Base-by-base conservation (phyloP, 164 flowering plant genomes). In the Paratinospora sagittata region DNA sequence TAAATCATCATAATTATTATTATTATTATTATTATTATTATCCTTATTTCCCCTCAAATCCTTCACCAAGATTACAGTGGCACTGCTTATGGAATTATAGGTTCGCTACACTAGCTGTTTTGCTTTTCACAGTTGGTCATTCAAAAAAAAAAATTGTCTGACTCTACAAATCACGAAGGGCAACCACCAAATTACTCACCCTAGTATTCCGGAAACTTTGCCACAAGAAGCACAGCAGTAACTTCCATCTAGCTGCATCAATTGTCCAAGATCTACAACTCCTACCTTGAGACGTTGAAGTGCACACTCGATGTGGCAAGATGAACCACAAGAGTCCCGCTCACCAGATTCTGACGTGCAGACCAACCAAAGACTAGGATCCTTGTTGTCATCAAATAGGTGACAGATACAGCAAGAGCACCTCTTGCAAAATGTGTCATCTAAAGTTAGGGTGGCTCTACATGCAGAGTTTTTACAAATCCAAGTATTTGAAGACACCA, bases 321-420 rank as follows among this genome's bases (percentile, higher is more conserved):
- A 90, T 70, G 86, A 76, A 24, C 97, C 98, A 87, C 99, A 96
- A 24, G 86, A 86, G 41, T 91, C 92, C 61, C 72, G 84, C 37
- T 77, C 77, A 30, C 78, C 84, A 74, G 85, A 80, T 34, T 93
- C 97, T 62, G 97, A 86, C 60, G 88, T 45, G 73, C 99, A 96
- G 64, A 89, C 95, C 82, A 96, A 78, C 99, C 99, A 96, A 75
- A 93, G 98, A 76, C 99, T 93, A 23, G 99, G 98, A 78, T 96
- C 99, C 80, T 93, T 96, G 74, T 96, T 93, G 81, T 96, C 97
- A 81, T 96, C 99, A 84, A 90, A 96, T 72, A 78, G 75, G 80
- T 96, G 99, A 79, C 99, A 96, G 21, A 96, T 91, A 82, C 97
- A 93, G 79, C 99, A 96, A 43, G 99, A 96, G 76, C 99, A 96